These are phyloP conservation scores for Colletotrichum plurivorum DNA, from an alignment of 2,329 filamentous ascomycete genomes.

Conservation along the genomic window DNA sequence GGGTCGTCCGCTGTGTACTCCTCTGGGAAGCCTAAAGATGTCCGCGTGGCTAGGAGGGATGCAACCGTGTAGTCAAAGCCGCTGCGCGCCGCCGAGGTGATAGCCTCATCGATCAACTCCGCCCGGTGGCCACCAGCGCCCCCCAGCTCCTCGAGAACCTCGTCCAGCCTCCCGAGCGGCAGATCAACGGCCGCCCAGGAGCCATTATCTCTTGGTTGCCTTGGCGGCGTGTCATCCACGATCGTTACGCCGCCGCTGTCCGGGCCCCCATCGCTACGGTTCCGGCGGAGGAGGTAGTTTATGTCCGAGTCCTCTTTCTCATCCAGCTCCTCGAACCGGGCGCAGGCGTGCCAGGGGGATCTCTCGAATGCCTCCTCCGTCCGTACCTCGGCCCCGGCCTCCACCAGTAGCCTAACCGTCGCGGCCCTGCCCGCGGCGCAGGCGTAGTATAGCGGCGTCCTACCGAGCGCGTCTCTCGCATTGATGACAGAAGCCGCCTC, in stretches of 20 bases:
- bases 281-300: background rate
- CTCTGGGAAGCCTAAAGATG: background rate
- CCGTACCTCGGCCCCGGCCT: conserved; percentile 44
- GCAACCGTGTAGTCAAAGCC: conserved; percentile 2
- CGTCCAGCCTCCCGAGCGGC: conserved; percentile 43
- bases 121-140: conserved; percentile 22
- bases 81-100: background rate
- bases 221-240: background rate
- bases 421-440: conserved; percentile 43
- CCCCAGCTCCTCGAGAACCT: conserved; percentile 43
- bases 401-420: conserved; percentile 46
- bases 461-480: background rate
- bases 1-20: background rate
- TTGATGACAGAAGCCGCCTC: background rate
- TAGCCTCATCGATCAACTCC: background rate
- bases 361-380: background rate
- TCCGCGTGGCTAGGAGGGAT: conserved; percentile 6
- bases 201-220: background rate
- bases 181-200: conserved; percentile 40
- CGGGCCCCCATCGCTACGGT: background rate
- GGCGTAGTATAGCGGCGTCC: conserved; percentile 46
- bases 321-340: background rate
- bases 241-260: conserved; percentile 1
- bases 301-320: no score
- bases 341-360: conserved; percentile 24